Conservation (phyloP, 2,329 filamentous ascomycete genomes). For the Colletotrichum tropicicola region DNA sequence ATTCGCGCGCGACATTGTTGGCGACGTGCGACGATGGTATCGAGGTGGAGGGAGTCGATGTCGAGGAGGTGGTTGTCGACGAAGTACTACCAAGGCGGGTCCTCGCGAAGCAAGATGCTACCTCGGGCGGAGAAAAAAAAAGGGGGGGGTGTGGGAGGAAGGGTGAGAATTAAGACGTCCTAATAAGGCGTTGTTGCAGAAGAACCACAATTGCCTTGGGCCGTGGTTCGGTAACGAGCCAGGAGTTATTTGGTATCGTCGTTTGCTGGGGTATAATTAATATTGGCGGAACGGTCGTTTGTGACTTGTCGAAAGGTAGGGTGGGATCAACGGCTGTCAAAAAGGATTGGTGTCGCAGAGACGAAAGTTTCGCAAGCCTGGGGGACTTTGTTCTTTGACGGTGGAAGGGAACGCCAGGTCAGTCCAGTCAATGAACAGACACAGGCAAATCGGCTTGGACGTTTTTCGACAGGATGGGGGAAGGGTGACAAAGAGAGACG, state of each 20-base stretch:
- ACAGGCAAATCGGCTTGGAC: constrained; percentile 3
- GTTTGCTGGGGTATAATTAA: constrained; percentile 23
- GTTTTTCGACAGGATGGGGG: constrained; percentile 1
- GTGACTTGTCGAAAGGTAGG: constrained; percentile 19
- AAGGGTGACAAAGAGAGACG: constrained; percentile 3
- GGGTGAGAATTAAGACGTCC: constrained; percentile 24
- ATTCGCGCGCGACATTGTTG: constrained; percentile 64
- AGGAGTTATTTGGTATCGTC: constrained; percentile 15
- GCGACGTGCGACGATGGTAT: constrained; percentile 25
- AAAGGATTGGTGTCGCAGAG: constrained; percentile 6
- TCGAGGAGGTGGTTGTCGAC: constrained; percentile 4
- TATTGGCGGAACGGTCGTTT: constrained; percentile 20
- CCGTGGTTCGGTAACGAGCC: constrained; percentile 18
- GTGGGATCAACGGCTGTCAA: constrained; percentile 22
- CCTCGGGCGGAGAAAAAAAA: constrained; percentile 17
- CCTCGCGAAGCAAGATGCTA: constrained; percentile 17
- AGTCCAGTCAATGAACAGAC: constrained; percentile 31
- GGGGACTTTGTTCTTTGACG: constrained; percentile 3
- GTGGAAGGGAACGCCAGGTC: background rate
- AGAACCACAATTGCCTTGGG: constrained; percentile 25
- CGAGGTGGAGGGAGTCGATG: constrained; percentile 5
- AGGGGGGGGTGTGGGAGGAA: background rate
- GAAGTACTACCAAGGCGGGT: constrained; percentile 17
- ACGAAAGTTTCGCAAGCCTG: constrained; percentile 9
- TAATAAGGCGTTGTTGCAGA: constrained; percentile 16